Base-by-base conservation (phyloP, 768 basidiomycete genomes). In the Tricholoma sp. region DNA sequence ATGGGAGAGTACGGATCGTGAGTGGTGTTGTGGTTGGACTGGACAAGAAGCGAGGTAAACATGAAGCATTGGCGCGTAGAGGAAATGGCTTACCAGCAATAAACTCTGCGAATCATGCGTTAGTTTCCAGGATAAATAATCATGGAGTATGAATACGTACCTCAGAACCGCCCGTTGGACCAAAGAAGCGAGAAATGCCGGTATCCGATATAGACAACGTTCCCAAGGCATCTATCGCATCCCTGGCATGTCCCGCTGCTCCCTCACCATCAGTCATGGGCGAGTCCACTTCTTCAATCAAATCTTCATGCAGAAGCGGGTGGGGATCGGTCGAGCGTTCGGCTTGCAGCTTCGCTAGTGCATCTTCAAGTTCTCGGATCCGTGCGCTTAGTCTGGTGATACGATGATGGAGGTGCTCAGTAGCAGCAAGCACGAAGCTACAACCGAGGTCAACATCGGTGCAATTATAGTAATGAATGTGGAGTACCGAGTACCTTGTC, bases 401-500 rank as follows among this genome's bases (percentile, higher is more conserved):
- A 51, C 78, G 78, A 43, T 75, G 76, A 67, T 87, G 83, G 16
- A 86, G 79, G 51, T 85, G 85, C 64, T 84, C 84, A 5, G 84
- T 86, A 9, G 82, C 84, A 4, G 84, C 84, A 37, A 86, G 73
- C 14, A 86, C 83, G 58, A 83, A 83, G 1, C 78, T 79, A 41
- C n/a, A 37, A 24, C 41, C 18, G 18, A 59, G 2, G 35, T 21
- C 5, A 47, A 57, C 16, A 18, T 27, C 1, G 11, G 11, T 22
- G 21, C 21, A 37, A 6, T 27, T 46, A 29, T 39, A 5, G 46
- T 19, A 50, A 55, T 22, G 43, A 18, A 10, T 35, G 18, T 14
- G 10, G 29, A 67, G 9, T 66, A 83, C 86, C 89, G 79, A 55
- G 86, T 88, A 58, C 86, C 86, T 69, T 89, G 85, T 11, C 88